Conservation (phyloP, 176 grass and related monocot species). For the Oryza longistaminata region DNA sequence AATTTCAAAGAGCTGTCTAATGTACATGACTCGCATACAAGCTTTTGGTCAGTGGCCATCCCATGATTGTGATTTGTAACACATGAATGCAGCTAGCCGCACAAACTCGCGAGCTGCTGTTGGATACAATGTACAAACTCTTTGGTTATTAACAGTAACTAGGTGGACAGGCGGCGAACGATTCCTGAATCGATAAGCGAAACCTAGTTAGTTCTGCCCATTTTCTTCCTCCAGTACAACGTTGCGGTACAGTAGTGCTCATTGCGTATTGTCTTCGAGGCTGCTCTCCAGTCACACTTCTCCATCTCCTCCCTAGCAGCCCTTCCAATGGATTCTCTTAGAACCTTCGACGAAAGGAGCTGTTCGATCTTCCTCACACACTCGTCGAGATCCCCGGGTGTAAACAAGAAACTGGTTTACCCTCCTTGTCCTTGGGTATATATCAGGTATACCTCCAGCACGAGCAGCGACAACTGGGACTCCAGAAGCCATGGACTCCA, state of each 20-base stretch:
- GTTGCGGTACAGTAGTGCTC: conserved; percentile 76
- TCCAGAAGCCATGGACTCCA: conserved; percentile 95
- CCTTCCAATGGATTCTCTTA: conserved; percentile 66
- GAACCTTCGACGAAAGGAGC: conserved; percentile 52
- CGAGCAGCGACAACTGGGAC: conserved; percentile 84
- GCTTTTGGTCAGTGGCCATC: conserved; percentile 21
- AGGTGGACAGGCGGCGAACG: conserved; percentile 15
- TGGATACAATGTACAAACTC: conserved; percentile 52
- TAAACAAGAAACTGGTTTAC: conserved; percentile 79
- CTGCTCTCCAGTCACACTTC: conserved; percentile 86
- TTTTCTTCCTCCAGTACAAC: conserved; percentile 72
- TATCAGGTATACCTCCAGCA: conserved; percentile 93
- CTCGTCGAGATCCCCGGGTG: conserved; percentile 79
- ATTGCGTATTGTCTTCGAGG: conserved; percentile 74
- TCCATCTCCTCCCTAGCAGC: conserved; percentile 85
- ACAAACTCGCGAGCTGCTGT: conserved; percentile 34
- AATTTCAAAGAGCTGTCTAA: conserved; percentile 38
- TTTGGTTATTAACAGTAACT: conserved; percentile 42
- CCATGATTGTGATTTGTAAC: conserved; percentile 30
- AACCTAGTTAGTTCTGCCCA: conserved; percentile 44
- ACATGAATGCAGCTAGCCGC: conserved; percentile 42
- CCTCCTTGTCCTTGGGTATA: conserved; percentile 82
- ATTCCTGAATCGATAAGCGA: neutral
- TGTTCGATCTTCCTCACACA: conserved; percentile 76
- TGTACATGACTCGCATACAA: conserved; percentile 56